Evolutionary conservation across 257 asterid species (phyloP).

Genomic region (Hygrophila difformis): DNA sequence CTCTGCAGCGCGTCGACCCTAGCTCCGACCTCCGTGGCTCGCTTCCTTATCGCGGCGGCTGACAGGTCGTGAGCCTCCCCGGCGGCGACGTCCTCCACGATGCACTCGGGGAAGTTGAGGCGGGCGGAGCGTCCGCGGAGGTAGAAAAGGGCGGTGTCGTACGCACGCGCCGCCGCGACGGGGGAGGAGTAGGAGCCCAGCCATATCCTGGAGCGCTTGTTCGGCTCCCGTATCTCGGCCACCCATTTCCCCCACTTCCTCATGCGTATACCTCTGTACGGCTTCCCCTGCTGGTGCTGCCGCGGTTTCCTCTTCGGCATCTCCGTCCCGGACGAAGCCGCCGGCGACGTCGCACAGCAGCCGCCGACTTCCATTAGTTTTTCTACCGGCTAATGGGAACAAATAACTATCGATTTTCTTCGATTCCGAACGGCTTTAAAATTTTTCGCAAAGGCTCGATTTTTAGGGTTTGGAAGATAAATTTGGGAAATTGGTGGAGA

Average conservation of each 20-base stretch:
- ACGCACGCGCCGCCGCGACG: conserved; percentile 87
- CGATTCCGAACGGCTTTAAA: no score
- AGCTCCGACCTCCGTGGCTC: conserved; percentile 83
- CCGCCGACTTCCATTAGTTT: conserved; percentile 18
- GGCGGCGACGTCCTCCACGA: conserved; percentile 26
- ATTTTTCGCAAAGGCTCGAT: no score
- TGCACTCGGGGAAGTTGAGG: conserved; percentile 71
- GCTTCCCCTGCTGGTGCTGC: conserved; percentile 39
- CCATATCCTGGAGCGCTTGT: conserved; percentile 80
- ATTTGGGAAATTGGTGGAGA: no score
- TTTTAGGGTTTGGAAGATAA: no score
- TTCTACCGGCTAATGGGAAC: no score
- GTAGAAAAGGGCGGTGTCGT: conserved; percentile 74
- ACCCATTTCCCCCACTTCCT: conserved; percentile 99
- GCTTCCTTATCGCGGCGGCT: conserved; percentile 68
- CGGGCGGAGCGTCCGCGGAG: conserved; percentile 79
- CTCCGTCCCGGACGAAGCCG: conserved; percentile 27
- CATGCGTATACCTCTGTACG: conserved; percentile 81
- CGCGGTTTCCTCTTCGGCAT: conserved; percentile 39
- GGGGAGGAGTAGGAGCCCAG: conserved; percentile 84
- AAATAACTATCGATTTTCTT: no score
- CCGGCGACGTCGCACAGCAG: conserved; percentile 13
- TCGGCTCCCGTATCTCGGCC: conserved; percentile 86
- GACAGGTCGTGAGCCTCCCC: conserved; percentile 33
- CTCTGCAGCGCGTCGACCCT: conserved; percentile 70